Evolutionary conservation across 1,284 basidiomycete genomes (phyloP), one percentile per base, ranked within the genome.

Genomic region (Exobasidium cylindrosporum): DNA sequence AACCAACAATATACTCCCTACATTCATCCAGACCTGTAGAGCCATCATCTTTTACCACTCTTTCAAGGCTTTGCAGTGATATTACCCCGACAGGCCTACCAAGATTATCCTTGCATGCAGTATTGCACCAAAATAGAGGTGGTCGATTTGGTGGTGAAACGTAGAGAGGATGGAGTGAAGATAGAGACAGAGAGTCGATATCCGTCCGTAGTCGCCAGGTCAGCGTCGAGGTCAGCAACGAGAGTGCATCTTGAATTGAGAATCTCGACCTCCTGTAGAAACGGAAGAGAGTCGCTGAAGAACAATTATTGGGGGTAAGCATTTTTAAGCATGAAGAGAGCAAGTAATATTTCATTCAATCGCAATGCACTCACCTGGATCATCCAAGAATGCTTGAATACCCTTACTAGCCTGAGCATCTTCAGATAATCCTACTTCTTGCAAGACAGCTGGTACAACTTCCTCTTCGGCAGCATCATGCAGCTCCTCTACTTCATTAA

Each of bases 1-100:
- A 68, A 11, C 70, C 76, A 26, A 77, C 74, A 21, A 80, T 74
- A 62, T 70, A 77, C 59, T 77, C 70, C 50, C 76, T 77, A 44
- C 76, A 56, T 59, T 76, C 71, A 28, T 76, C 74, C 32, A 79
- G 63, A 26, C 54, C 58, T 21, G 58, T 44, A 4, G n/a, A 13
- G 4, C 47, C 47, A 3, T 50, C 21, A 2, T 70, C 64, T 3
- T 68, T 54, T 46, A 70, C 69, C 4, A 67, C 71, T 11, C 78
- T 60, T 58, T 77, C 76, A 10, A 79, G 63, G 23, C 66, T 64
- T 32, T 68, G 64, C 11, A 80, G 64, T 40, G 61, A 70, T 64
- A 80, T 70, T 17, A 77, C 49, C 7, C 73, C 73, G 32, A 70
- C 70, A 0, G 77, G 78, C 14, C 79, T 61, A 4, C 69, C 70